Evolutionary conservation across 805 yeast genomes (phyloP).

Genomic region (Grigorovia transvaalensis): DNA sequence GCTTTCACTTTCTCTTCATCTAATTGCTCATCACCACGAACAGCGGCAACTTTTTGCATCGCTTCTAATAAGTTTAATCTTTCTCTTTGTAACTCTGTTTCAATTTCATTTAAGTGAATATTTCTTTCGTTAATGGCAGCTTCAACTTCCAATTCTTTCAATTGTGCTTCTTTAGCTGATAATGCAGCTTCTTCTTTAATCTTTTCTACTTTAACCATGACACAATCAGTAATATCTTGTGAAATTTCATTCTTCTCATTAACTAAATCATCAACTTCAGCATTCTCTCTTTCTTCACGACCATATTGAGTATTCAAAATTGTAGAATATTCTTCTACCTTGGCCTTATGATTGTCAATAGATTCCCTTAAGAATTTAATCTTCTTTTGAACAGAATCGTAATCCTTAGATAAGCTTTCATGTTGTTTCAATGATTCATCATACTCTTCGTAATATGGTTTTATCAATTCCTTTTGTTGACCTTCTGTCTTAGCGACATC

Average conservation of each 20-base stretch:
- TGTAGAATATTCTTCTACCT: slow-evolving; percentile 27
- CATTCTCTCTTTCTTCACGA: slow-evolving; percentile 24
- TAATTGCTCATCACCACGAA: slow-evolving; percentile 22
- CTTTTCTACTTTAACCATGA: slow-evolving; percentile 22
- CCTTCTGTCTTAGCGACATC: slow-evolving; percentile 22
- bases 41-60: slow-evolving; percentile 34
- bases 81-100: slow-evolving; percentile 30
- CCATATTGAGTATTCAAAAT: slow-evolving; percentile 24
- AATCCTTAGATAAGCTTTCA: slow-evolving; percentile 27
- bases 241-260: slow-evolving; percentile 25
- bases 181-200: slow-evolving; percentile 30
- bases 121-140: slow-evolving; percentile 30
- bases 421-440: slow-evolving; percentile 32
- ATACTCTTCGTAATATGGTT: slow-evolving; percentile 34
- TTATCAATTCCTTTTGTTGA: slow-evolving; percentile 31
- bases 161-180: slow-evolving; percentile 26
- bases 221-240: slow-evolving; percentile 13
- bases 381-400: slow-evolving; percentile 30
- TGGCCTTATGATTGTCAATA: slow-evolving; percentile 28
- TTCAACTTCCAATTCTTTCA: slow-evolving; percentile 32
- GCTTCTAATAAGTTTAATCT: slow-evolving; percentile 20
- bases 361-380: slow-evolving; percentile 32
- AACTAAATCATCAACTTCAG: slow-evolving; percentile 25
- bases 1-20: slow-evolving; percentile 26
- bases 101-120: slow-evolving; percentile 27